phyloP scores from a whole-genome alignment of 192 early-diverging fungal genomes.

The Backusella macrospora region DNA sequence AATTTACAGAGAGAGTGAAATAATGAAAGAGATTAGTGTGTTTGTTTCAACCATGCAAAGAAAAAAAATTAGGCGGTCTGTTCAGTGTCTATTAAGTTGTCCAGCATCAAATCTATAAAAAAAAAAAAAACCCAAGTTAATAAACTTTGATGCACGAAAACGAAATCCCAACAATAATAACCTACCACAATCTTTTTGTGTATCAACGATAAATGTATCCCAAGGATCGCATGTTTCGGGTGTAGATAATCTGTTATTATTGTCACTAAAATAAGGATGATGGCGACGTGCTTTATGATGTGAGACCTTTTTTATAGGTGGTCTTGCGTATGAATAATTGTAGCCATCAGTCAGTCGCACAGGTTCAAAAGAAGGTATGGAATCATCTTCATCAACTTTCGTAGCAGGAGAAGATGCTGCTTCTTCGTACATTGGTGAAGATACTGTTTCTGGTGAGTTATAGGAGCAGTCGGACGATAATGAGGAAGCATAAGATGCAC shows the following conservation, averaged over 20 bases:
- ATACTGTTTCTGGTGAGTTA: background rate
- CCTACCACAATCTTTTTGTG: slow-evolving; percentile 12
- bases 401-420: background rate
- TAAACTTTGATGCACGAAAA: background rate
- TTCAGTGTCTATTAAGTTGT: background rate
- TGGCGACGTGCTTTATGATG: slow-evolving; percentile 6
- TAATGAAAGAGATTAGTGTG: background rate
- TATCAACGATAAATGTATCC: background rate
- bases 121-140: background rate
- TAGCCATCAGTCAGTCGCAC: background rate
- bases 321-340: background rate
- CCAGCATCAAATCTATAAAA: slow-evolving; percentile 11
- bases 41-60: too few species aligned
- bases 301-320: background rate
- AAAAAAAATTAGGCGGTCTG: background rate
- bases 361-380: slow-evolving; percentile 13
- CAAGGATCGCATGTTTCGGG: slow-evolving; percentile 4
- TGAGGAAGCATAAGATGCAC: slow-evolving; percentile 10
- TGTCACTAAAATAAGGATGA: slow-evolving; percentile 1
- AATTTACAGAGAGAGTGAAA: background rate
- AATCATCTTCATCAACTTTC: background rate
- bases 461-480: slow-evolving; percentile 8
- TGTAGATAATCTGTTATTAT: background rate
- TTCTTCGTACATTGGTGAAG: background rate
- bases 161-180: background rate